These are phyloP conservation scores for Colletotrichum brevisporum DNA, from an alignment of 2,329 filamentous ascomycete genomes.

Conservation along the genomic window DNA sequence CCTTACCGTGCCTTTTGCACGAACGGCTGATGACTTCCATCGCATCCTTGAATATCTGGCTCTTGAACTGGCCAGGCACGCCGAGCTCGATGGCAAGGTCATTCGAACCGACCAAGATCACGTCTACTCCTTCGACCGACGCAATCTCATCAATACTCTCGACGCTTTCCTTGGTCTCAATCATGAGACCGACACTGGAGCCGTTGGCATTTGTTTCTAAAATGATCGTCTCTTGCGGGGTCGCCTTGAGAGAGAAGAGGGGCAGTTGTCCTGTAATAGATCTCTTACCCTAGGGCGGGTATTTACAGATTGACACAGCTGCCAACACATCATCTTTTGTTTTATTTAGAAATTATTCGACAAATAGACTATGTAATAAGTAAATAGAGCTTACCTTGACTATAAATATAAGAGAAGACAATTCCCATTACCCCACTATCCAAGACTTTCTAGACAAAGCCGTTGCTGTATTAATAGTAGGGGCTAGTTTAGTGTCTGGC, in stretches of 20 bases:
- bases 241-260: constrained; percentile 44
- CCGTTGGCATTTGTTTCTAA: constrained; percentile 43
- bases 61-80: constrained; percentile 43
- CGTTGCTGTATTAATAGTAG: constrained; percentile 45
- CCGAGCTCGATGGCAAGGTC: constrained; percentile 48
- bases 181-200: constrained; percentile 47
- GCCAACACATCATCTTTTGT: constrained; percentile 44
- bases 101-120: constrained; percentile 50
- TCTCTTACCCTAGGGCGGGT: constrained; percentile 43
- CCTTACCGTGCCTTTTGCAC: constrained; percentile 43
- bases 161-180: constrained; percentile 46
- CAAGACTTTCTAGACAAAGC: constrained; percentile 46
- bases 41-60: constrained; percentile 37
- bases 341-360: too few relatives aligned
- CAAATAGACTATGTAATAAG: not conserved
- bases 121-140: constrained; percentile 48
- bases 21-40: constrained; percentile 41
- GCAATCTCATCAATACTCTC: constrained; percentile 49
- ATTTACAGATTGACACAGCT: constrained; percentile 47
- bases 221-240: constrained; percentile 43
- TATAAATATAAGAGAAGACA: constrained; percentile 46
- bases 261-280: constrained; percentile 45
- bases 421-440: constrained; percentile 47
- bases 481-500: constrained; percentile 45
- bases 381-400: not conserved